phyloP scores from a whole-genome alignment of 257 asterid species.

The Jaltomata sinuosa region DNA sequence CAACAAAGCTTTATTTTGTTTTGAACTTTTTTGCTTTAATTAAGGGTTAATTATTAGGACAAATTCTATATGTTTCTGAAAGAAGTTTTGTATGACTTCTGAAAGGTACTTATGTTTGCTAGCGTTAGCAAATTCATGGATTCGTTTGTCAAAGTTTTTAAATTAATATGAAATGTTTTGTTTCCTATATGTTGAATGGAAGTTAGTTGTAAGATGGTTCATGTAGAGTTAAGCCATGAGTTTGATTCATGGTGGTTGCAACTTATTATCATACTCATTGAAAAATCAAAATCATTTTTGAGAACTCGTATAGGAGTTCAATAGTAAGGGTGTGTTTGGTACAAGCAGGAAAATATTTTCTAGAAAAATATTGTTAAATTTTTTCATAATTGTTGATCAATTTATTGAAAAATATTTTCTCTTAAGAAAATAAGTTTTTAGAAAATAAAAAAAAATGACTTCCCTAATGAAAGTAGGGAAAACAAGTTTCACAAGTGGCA shows the following conservation, averaged over 20 bases:
- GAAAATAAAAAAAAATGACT: no score
- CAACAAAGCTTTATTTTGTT: not conserved
- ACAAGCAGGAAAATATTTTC: no score
- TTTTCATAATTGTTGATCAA: fast-evolving
- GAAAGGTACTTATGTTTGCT: not conserved
- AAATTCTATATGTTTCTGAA: not conserved
- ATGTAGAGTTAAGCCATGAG: not conserved
- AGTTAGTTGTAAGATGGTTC: not conserved
- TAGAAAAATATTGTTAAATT: not conserved
- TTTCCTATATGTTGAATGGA: not conserved
- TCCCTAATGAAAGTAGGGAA: no score
- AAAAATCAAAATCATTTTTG: not conserved
- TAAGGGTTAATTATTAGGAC: not conserved
- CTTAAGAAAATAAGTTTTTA: not conserved
- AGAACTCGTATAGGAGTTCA: not conserved
- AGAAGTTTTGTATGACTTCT: not conserved
- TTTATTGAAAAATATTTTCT: not conserved
- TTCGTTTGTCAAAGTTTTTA: not conserved
- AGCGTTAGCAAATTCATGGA: not conserved
- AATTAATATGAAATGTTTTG: not conserved
- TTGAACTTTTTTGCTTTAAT: not conserved
- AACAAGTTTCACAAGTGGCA: no score
- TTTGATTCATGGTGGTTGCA: not conserved
- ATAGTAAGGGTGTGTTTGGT: not conserved
- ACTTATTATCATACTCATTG: not conserved